Evolutionary conservation across 2,329 filamentous ascomycete species (phyloP), one percentile per base, ranked within the genome.

Genomic region (Alternaria rosae): DNA sequence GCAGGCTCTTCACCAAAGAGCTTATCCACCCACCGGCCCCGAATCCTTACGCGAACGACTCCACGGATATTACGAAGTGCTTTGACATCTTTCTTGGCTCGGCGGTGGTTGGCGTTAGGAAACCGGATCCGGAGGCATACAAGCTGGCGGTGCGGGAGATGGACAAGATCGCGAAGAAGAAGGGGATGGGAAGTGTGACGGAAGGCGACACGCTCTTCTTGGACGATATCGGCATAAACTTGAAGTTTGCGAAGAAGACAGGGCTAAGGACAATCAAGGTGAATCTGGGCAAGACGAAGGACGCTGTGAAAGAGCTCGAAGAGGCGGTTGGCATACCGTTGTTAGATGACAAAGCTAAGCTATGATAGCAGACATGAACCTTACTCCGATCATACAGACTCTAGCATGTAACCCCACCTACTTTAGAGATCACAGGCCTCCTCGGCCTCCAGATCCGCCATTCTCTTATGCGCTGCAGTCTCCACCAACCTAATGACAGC

Each of bases 191-290:
- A 6, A 82, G 85, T 0, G 82, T 96, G 9, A 78, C 81, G 58
- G 81, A 90, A 0, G 82, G 82, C 1, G 92, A 97, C 57, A 83
- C 97, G 45, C 80, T 97, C 5, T 99, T 99, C 76, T 80, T 97
- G 52, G 95, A 97, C 77, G 94, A 97, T 72, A 97, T 99, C 77
- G 95, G 95, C 2, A 89, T 94, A 79, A 99, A 99, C 77, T 79
- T 98, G 60, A 95, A 94, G 83, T 90, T 86, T 45, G 95, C 89
- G 1, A 91, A 85, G 79, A 85, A 85, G 51, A 82, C 89, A 21
- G 94, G 94, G 0, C 90, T 98, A 78, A 81, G 85, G 58, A 98
- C 94, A 0, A 86, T 98, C 67, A 97, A 94, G 80, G 95, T 98
- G 1, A 83, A 87, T 9, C 81, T 98, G 26, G 94, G 94, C 2